Evolutionary conservation across 306 rosid genomes (phyloP).

Genomic region (Castanopsis chinensis): DNA sequence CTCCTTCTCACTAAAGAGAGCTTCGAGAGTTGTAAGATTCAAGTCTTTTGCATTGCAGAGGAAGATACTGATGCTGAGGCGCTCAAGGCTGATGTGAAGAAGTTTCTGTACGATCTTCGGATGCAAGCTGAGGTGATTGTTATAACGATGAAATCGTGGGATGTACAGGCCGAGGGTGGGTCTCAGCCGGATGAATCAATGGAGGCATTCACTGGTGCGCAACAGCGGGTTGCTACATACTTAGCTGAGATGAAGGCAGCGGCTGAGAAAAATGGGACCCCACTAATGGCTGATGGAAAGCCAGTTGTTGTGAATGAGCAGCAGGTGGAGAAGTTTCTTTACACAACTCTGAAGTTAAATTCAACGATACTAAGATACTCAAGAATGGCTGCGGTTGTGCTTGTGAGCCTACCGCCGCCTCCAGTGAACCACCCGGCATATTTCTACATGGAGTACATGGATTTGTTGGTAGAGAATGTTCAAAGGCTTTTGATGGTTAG

Average conservation of each 20-base stretch:
- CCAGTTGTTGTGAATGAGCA: conserved; percentile 72
- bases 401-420: conserved; percentile 95
- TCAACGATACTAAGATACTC: conserved; percentile 85
- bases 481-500: conserved; percentile 93
- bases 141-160: conserved; percentile 84
- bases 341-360: conserved; percentile 85
- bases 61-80: conserved; percentile 91
- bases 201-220: conserved; percentile 68
- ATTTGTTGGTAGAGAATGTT: conserved; percentile 91
- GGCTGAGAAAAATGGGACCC: conserved; percentile 57
- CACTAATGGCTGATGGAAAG: conserved; percentile 87
- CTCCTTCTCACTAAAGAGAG: conserved; percentile 91
- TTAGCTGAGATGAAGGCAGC: conserved; percentile 55
- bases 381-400: conserved; percentile 97
- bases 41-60: conserved; percentile 97
- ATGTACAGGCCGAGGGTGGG: conserved; percentile 54
- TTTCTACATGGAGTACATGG: conserved; percentile 99
- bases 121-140: conserved; percentile 99
- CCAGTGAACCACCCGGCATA: conserved; percentile 84
- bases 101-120: conserved; percentile 92
- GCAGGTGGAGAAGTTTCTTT: conserved; percentile 90
- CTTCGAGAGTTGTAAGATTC: conserved; percentile 97
- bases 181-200: conserved; percentile 76
- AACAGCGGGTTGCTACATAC: conserved; percentile 62
- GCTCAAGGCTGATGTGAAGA: conserved; percentile 92